A percentile compares a stretch with the other conserved stretches of the same genome.
phyloP scores from a whole-genome alignment of 495 filamentous ascomycete species.

The Bryoglossum gracile region DNA sequence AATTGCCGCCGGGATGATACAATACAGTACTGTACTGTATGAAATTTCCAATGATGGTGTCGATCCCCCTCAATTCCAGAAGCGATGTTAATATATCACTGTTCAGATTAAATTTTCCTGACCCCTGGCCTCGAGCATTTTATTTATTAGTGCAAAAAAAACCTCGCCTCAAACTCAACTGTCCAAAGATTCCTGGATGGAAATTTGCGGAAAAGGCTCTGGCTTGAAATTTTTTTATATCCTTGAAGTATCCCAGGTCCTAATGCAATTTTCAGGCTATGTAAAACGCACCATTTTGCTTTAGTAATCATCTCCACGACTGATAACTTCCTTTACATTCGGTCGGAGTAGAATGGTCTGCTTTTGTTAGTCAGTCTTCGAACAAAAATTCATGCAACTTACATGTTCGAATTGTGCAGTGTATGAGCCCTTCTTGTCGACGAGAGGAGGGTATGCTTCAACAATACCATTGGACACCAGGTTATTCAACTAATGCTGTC shows the following conservation, averaged over 20 bases:
- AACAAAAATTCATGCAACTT: too few relatives aligned
- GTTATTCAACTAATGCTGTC: slow-evolving; percentile 57
- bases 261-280: too few relatives aligned
- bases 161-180: too few relatives aligned
- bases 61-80: neutral
- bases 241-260: too few relatives aligned
- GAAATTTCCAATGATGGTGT: neutral
- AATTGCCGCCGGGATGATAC: neutral
- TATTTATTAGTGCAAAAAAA: too few relatives aligned
- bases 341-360: slow-evolving; percentile 84
- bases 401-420: slow-evolving; percentile 95
- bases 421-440: slow-evolving; percentile 90
- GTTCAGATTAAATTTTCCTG: too few relatives aligned
- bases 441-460: slow-evolving; percentile 81
- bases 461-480: slow-evolving; percentile 78
- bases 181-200: too few relatives aligned
- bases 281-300: too few relatives aligned
- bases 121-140: too few relatives aligned
- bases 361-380: neutral
- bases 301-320: slow-evolving; percentile 85
- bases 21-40: neutral
- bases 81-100: too few relatives aligned
- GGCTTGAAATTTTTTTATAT: too few relatives aligned
- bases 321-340: slow-evolving; percentile 88
- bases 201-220: too few relatives aligned